These are phyloP conservation scores for Meyerozyma guilliermondii DNA, from an alignment of 1,139 yeast genomes.

Conservation along the genomic window DNA sequence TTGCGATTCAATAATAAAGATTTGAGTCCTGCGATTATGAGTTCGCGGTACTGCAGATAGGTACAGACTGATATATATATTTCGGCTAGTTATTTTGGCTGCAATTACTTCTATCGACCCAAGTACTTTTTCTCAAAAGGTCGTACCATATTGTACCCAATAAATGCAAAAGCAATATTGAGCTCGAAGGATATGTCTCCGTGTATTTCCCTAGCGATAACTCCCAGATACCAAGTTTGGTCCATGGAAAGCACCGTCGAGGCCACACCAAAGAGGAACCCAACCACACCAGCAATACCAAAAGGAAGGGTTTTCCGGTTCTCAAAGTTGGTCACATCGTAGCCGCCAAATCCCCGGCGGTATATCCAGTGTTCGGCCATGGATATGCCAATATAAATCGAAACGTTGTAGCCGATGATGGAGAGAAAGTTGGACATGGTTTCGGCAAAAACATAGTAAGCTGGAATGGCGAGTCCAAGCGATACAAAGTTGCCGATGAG, in stretches of 20 bases:
- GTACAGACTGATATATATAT: no score
- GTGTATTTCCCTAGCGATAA: conserved; percentile 19
- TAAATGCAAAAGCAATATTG: conserved; percentile 19
- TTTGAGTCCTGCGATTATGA: no score
- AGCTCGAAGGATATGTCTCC: conserved; percentile 28
- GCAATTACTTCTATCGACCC: conserved; percentile 3
- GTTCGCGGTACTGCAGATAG: no score
- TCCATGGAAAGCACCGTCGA: conserved; percentile 26
- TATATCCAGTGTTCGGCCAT: conserved; percentile 24
- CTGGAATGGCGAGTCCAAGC: conserved; percentile 27
- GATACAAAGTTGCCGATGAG: conserved; percentile 23
- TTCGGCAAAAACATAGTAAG: conserved; percentile 23
- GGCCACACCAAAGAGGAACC: conserved; percentile 22
- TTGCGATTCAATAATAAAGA: no score
- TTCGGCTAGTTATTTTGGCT: no score
- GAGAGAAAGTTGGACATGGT: conserved; percentile 27
- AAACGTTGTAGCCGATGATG: conserved; percentile 25
- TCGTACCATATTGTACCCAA: conserved; percentile 21
- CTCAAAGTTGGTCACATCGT: conserved; percentile 20
- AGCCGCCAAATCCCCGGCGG: conserved; percentile 19
- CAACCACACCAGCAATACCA: conserved; percentile 24
- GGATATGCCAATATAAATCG: conserved; percentile 24
- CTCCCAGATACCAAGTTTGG: conserved; percentile 28
- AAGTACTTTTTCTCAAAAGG: conserved; percentile 24
- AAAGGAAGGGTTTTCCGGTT: conserved; percentile 18